Percentiles rank a stretch among this genome's conserved stretches.
These are phyloP conservation scores for Dioscorea cayenensis DNA, from an alignment of 116 monocot genomes.

Conservation along the genomic window DNA sequence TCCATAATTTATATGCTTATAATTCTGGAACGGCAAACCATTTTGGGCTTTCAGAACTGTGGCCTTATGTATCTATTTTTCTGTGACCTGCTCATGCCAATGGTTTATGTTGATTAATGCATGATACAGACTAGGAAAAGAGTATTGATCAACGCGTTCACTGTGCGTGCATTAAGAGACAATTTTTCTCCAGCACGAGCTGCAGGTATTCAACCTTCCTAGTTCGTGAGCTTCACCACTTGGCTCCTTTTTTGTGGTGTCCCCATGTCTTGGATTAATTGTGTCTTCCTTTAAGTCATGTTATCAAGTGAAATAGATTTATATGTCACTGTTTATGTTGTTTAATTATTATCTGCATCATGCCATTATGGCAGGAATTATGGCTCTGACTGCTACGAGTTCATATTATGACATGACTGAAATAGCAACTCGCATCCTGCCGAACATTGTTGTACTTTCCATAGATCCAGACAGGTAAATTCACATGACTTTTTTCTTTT, in stretches of 20 bases:
- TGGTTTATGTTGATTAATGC: slow-evolving; percentile 8
- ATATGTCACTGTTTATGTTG: too few relatives aligned
- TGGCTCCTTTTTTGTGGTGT: neutral
- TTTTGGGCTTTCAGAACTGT: neutral
- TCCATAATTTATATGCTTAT: neutral
- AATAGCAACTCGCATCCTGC: slow-evolving; percentile 88
- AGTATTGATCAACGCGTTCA: slow-evolving; percentile 98
- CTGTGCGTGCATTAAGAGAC: slow-evolving; percentile 90
- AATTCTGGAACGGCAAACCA: neutral
- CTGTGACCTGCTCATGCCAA: neutral
- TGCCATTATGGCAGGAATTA: slow-evolving; percentile 50
- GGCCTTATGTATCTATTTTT: slow-evolving; percentile 2
- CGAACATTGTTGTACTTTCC: slow-evolving; percentile 80
- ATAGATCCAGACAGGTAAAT: slow-evolving; percentile 93
- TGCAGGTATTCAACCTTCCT: slow-evolving; percentile 54
- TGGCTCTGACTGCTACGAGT: slow-evolving; percentile 92
- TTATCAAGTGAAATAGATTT: too few relatives aligned
- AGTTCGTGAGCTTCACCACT: neutral
- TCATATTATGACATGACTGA: slow-evolving; percentile 98
- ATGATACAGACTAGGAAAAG: slow-evolving; percentile 93
- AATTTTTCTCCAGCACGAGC: slow-evolving; percentile 94
- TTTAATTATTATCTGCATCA: neutral
- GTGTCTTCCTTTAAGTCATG: too few relatives aligned
- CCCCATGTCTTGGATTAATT: too few relatives aligned
- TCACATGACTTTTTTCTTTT: neutral